A percentile compares a stretch with the other conserved stretches of the same genome.
Conservation (phyloP, 176 grass and related monocot species). For the Oryza meyeriana region DNA sequence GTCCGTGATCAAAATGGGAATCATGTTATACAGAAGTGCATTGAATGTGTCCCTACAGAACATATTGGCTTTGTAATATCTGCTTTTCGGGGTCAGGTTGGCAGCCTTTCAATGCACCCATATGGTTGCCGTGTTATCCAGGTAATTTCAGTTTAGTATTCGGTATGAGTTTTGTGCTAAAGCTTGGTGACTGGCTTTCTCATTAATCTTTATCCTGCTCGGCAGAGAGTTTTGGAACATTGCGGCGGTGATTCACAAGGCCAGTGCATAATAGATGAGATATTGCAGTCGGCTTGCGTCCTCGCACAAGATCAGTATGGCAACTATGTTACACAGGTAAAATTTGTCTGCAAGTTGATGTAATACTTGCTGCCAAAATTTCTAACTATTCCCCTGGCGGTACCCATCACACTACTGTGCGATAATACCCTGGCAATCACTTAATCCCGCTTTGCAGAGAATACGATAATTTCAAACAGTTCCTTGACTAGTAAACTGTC, state of each 20-base stretch:
- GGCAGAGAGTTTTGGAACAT: constrained; percentile 94
- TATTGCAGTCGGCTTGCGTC: constrained; percentile 79
- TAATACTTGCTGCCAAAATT: background rate
- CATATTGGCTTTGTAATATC: constrained; percentile 85
- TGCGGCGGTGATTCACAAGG: constrained; percentile 71
- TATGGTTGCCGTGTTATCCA: constrained; percentile 99
- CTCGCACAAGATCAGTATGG: constrained; percentile 98
- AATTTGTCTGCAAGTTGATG: background rate
- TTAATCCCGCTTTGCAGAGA: background rate
- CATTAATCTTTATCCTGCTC: constrained; percentile 8
- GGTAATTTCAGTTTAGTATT: constrained; percentile 44
- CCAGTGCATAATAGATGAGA: constrained; percentile 97
- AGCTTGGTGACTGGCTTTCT: constrained; percentile 6
- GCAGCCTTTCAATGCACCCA: constrained; percentile 84
- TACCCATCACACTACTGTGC: background rate
- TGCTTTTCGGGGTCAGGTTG: constrained; percentile 85
- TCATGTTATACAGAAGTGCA: constrained; percentile 99
- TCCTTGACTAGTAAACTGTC: background rate
- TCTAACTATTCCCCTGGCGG: background rate
- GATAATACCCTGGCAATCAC: background rate
- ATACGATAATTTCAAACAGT: background rate
- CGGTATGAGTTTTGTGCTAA: background rate
- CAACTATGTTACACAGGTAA: constrained; percentile 99
- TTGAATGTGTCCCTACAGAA: constrained; percentile 83
- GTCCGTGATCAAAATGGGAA: constrained; percentile 98